A percentile compares a stretch with the other conserved stretches of the same genome.
phyloP scores from a whole-genome alignment of 768 basidiomycete species.

The Kwoniella shandongensis region DNA sequence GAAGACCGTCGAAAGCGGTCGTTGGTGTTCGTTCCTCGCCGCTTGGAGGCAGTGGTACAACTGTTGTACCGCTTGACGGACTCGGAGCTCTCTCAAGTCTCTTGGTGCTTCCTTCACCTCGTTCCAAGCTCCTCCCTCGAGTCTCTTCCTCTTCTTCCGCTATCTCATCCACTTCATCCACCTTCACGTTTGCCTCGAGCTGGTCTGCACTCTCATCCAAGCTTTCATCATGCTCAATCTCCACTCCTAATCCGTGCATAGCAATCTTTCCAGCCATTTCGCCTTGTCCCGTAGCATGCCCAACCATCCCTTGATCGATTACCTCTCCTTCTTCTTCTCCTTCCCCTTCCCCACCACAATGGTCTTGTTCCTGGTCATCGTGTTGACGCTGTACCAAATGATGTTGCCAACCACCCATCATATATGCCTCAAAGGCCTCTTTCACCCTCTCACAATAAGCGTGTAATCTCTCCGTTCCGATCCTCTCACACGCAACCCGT shows the following conservation, averaged over 20 bases:
- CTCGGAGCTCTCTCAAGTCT: neutral
- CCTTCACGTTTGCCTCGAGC: too few species aligned
- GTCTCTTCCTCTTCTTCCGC: neutral
- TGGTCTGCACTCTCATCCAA: too few species aligned
- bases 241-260: too few species aligned
- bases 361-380: neutral
- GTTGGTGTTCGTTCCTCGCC: neutral
- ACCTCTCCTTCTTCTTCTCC: neutral
- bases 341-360: neutral
- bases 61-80: too few species aligned
- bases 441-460: constrained; percentile 52
- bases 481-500: constrained; percentile 50
- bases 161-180: too few species aligned
- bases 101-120: neutral
- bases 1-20: neutral
- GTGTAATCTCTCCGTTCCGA: constrained; percentile 48
- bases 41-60: neutral
- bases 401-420: constrained; percentile 26
- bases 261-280: too few species aligned
- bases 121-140: neutral
- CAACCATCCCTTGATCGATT: too few species aligned
- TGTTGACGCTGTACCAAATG: neutral
- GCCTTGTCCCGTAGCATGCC: too few species aligned
- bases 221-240: constrained; percentile 1
- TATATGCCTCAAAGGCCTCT: constrained; percentile 52